Conservation (phyloP, 345 rosid species). For the Salix udensis region DNA sequence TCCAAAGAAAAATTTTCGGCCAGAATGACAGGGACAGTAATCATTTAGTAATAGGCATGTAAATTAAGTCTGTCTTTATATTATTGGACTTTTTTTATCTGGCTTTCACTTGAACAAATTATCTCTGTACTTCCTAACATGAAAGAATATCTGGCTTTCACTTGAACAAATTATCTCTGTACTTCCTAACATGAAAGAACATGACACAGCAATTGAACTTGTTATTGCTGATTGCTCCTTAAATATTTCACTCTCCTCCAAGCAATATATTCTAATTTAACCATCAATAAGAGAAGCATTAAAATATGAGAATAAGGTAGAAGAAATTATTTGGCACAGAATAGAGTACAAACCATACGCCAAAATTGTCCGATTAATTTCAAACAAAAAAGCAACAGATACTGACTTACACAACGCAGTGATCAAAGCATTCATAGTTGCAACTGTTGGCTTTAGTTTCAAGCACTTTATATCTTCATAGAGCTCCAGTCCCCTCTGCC, state of each 20-base stretch:
- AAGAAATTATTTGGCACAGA: neutral
- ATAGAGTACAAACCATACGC: neutral
- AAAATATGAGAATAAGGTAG: neutral
- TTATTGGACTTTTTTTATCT: too few species aligned
- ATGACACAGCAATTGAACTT: neutral
- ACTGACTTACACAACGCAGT: constrained; percentile 76
- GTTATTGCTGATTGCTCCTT: neutral
- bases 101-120: neutral
- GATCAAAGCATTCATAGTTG: constrained; percentile 84
- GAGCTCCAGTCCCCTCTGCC: constrained; percentile 81
- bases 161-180: neutral
- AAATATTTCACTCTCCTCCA: neutral
- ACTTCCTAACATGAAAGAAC: neutral
- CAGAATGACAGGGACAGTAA: too few species aligned
- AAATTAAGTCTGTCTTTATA: neutral
- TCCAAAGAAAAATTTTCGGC: too few species aligned
- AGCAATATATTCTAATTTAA: neutral
- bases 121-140: neutral
- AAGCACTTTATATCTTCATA: constrained; percentile 65
- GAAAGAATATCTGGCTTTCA: neutral
- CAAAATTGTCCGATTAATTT: neutral
- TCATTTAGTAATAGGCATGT: too few species aligned
- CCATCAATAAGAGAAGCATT: neutral
- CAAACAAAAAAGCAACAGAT: neutral
- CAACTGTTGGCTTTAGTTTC: constrained; percentile 61